A percentile compares a stretch with the other conserved stretches of the same genome.
Conservation (phyloP, 441 rosid species). For the Aleurites moluccanus region DNA sequence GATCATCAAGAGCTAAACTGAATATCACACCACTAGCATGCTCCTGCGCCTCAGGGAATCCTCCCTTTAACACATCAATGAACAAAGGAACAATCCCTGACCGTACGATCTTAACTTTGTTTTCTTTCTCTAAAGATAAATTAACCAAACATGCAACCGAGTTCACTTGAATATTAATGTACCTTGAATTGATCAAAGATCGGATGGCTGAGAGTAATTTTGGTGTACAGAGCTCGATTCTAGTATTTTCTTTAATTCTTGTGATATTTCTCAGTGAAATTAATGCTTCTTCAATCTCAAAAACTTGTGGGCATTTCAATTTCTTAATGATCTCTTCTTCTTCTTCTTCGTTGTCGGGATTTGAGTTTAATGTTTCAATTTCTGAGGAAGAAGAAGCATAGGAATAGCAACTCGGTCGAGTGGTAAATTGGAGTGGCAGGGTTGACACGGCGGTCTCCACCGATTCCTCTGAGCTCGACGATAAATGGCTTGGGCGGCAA, state of each 20-base stretch:
- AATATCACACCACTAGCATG: constrained; percentile 81
- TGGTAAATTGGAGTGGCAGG: constrained; percentile 39
- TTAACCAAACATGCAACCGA: constrained; percentile 73
- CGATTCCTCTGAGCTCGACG: constrained; percentile 56
- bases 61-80: constrained; percentile 67
- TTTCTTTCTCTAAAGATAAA: constrained; percentile 61
- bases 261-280: constrained; percentile 56
- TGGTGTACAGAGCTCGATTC: constrained; percentile 52
- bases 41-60: constrained; percentile 69
- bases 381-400: constrained; percentile 59
- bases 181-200: constrained; percentile 51
- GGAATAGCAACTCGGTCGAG: constrained; percentile 63
- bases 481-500: constrained; percentile 32
- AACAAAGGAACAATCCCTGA: constrained; percentile 75
- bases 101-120: constrained; percentile 77
- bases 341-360: constrained; percentile 45
- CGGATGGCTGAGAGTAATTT: constrained; percentile 51
- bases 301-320: constrained; percentile 46
- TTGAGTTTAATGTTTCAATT: constrained; percentile 28
- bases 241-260: constrained; percentile 37
- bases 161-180: constrained; percentile 64
- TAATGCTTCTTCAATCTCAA: constrained; percentile 62
- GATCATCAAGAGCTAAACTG: constrained; percentile 74
- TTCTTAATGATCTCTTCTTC: constrained; percentile 49
- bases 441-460: constrained; percentile 2